Base-by-base conservation (phyloP, 2,329 filamentous ascomycete genomes). In the Ophiocordyceps camponoti-saundersi region DNA sequence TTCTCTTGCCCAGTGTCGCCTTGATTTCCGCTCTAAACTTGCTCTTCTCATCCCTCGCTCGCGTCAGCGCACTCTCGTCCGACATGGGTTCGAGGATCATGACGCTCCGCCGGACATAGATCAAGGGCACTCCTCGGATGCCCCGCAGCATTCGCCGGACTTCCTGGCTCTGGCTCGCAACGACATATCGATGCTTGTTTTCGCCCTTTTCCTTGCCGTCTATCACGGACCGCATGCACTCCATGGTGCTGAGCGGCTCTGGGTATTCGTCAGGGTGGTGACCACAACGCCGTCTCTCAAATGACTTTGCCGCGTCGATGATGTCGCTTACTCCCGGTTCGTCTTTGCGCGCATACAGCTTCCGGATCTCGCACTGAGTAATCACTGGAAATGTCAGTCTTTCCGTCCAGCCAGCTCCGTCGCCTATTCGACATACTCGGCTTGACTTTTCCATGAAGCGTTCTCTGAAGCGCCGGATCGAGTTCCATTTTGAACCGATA, bases 401-500 rank as follows among this genome's bases (percentile, higher is more conserved):
- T 30, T 36, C n/a, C 41, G 22, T 26, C 29, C 45, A 3, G 30
- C 40, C 13, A 23, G 40, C 26, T 3, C 18, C 12, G 13, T 15
- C 3, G 21, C 20, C 13, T 16, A 2, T 13, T 21, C n/a, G 7
- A 69, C 77, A 48, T 69, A 85, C 79, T 82, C 44, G 85, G 82
- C 65, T 92, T 94, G 55, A 88, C 80, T 61, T 86, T 77, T 50
- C 86, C 89, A 59, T 93, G 86, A 3, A 95, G 70, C n/a, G 87
- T 92, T 49, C 84, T 75, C 59, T 89, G 78, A 29, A 95, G 68
- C 21, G 82, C 78, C 36, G 75, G 73, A 45, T 84, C 69, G n/a
- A 95, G 70, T 51, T 94, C 84, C 83, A 95, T 95, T 58, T 90
- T 92, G 69, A 85, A 92, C 45, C 78, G 77, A 53, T 82, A 78